These are phyloP conservation scores for Leccinum griseonigrum DNA, from an alignment of 1,284 basidiomycete species.

Conservation along the genomic window DNA sequence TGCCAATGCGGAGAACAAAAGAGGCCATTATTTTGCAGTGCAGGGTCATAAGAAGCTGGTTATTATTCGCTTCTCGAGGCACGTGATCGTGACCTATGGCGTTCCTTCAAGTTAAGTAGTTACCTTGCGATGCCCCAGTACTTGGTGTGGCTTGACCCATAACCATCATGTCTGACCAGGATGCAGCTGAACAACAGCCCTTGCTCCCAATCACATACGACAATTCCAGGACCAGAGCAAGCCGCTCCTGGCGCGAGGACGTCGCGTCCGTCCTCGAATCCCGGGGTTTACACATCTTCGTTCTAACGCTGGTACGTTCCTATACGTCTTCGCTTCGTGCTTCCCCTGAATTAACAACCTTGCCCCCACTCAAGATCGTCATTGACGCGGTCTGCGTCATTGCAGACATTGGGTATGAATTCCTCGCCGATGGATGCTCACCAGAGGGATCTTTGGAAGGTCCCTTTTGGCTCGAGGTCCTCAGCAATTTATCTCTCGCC, in stretches of 20 bases:
- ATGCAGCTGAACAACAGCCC: constrained; percentile 52
- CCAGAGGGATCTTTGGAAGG: constrained; percentile 42
- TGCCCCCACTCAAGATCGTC: constrained; percentile 44
- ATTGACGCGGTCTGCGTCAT: constrained; percentile 68
- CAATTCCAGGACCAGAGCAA: constrained; percentile 13
- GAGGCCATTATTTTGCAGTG: constrained; percentile 7
- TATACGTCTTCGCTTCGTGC: constrained; percentile 13
- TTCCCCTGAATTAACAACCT: constrained; percentile 10
- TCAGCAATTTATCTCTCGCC: constrained; percentile 59
- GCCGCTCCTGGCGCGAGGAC: constrained; percentile 35
- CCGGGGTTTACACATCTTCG: constrained; percentile 48
- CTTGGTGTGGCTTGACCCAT: constrained; percentile 14
- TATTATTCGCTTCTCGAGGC: constrained; percentile 1
- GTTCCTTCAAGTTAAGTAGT: neutral
- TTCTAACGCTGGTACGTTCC: constrained; percentile 55
- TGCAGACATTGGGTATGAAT: constrained; percentile 63
- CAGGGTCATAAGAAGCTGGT: neutral
- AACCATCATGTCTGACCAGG: constrained; percentile 36
- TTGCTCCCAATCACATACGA: constrained; percentile 42
- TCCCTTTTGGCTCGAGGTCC: constrained; percentile 60
- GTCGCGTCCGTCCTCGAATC: constrained; percentile 54
- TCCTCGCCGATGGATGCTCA: constrained; percentile 54
- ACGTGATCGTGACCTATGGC: constrained; percentile 31
- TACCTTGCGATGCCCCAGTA: neutral
- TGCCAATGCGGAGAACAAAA: constrained; percentile 15